These are phyloP conservation scores for Ceratocystis lukuohia DNA, from an alignment of 2,329 filamentous ascomycete species.

Conservation along the genomic window DNA sequence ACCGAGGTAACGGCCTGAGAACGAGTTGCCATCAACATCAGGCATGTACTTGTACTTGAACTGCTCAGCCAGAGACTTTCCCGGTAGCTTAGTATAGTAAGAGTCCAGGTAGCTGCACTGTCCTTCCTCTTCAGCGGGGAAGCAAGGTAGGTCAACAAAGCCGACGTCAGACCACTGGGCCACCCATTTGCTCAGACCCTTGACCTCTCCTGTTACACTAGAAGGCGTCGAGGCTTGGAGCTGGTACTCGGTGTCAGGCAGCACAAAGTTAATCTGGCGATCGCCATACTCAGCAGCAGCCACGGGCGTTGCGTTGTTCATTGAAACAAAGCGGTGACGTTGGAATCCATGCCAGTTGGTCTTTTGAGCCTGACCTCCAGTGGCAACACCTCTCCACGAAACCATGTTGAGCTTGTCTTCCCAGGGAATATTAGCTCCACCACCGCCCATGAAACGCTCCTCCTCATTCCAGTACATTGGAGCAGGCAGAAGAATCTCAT, in stretches of 20 bases:
- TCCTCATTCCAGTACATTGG: conserved; percentile 56
- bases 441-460: conserved; percentile 45
- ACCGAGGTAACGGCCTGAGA: conserved; percentile 53
- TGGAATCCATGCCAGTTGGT: conserved; percentile 61
- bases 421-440: conserved; percentile 43
- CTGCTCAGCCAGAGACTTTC: conserved; percentile 32
- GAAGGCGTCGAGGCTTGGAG: conserved; percentile 23
- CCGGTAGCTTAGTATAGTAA: conserved; percentile 59
- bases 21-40: conserved; percentile 64
- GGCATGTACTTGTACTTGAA: conserved; percentile 55
- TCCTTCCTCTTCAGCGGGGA: conserved; percentile 31
- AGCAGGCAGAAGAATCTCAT: conserved; percentile 55
- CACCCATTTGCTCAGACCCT: conserved; percentile 38
- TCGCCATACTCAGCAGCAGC: conserved; percentile 34
- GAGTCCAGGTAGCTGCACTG: conserved; percentile 72
- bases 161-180: conserved; percentile 36
- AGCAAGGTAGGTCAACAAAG: conserved; percentile 43
- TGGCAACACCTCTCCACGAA: conserved; percentile 55
- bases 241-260: conserved; percentile 37
- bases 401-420: conserved; percentile 39
- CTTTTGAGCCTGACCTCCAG: conserved; percentile 45
- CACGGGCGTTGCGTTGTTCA: conserved; percentile 55
- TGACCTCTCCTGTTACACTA: conserved; percentile 25
- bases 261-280: conserved; percentile 38
- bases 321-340: conserved; percentile 59